Base-by-base conservation (phyloP, 352 stramenopile genomes). In the Phytophthora sp. region DNA sequence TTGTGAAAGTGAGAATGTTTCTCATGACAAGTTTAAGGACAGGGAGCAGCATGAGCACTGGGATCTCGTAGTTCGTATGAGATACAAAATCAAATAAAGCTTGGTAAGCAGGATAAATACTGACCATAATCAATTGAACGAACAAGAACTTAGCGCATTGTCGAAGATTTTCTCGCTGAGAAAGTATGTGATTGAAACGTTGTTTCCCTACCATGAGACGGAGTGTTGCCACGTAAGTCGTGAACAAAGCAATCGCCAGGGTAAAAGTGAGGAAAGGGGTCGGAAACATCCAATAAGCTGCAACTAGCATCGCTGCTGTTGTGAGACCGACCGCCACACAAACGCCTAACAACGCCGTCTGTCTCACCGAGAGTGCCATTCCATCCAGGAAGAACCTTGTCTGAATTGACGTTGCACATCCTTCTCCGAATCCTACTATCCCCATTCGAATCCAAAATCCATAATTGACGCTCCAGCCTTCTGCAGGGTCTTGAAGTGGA, bases 371-470 rank as follows among this genome's bases (percentile, higher is more conserved):
- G 18, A 46, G 39, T 20, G 18, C 9, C 39, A 46, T 46, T 7
- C 20, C 18, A 46, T 29, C 20, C 39, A 46, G 23, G 3, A 46
- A 20, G 4, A 27, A 6, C 8, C 39, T 27, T 4, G 23, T 18
- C 20, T 46, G 39, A 46, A 46, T 46, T 16, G 20, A n/a, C 16
- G 39, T 46, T 3, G 39, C 20, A n/a, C 39, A 46, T 16, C 39
- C 39, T 46, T 46, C 39, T 46, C 39, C 39, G 7, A 46, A 46
- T 24, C 39, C 39, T 24, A 45, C 4, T 13, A 45, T 26, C 18
- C 12, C 9, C 39, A 27, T 46, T 46, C 39, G 39, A 46, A 46
- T 27, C 39, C 39, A 46, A 46, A 46, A 46, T 15, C 39, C 39
- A 7, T 29, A 27, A 46, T 46, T 46, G 2, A 46, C 39, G 16